phyloP scores from a whole-genome alignment of 2,329 filamentous ascomycete genomes.

The Penicillium sp. region DNA sequence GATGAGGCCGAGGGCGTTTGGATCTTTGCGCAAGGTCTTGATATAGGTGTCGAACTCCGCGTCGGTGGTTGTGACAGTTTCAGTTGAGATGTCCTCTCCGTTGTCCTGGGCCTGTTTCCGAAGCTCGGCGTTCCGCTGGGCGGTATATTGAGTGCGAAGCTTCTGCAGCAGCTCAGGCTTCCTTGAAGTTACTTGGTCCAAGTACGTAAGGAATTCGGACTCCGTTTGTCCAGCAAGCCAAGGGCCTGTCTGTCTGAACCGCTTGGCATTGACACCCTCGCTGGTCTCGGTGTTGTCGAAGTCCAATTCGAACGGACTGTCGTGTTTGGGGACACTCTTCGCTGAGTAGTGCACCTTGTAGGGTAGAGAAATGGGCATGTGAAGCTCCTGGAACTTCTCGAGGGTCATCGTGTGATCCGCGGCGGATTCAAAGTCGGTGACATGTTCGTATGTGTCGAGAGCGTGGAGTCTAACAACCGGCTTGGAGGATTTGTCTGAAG shows the following conservation, averaged over 20 bases:
- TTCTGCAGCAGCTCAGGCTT: slow-evolving; percentile 42
- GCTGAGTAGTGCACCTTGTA: slow-evolving; percentile 35
- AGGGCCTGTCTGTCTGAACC: slow-evolving; percentile 62
- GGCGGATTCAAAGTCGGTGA: slow-evolving; percentile 85
- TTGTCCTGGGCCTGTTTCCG: slow-evolving; percentile 43
- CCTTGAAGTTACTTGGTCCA: slow-evolving; percentile 47
- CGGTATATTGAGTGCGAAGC: slow-evolving; percentile 36
- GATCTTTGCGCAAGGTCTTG: slow-evolving; percentile 44
- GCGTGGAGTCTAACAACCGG: slow-evolving; percentile 74
- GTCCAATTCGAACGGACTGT: slow-evolving; percentile 44
- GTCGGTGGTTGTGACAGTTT: slow-evolving; percentile 38
- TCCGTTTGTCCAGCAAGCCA: slow-evolving; percentile 59
- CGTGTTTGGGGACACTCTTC: slow-evolving; percentile 31
- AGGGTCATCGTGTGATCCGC: slow-evolving; percentile 79
- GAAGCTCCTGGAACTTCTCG: slow-evolving; percentile 82
- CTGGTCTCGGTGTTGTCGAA: slow-evolving; percentile 49
- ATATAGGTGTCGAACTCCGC: slow-evolving; percentile 51
- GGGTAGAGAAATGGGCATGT: slow-evolving; percentile 65
- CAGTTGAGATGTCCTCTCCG: slow-evolving; percentile 36
- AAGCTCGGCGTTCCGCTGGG: slow-evolving; percentile 36
- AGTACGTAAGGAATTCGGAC: slow-evolving; percentile 55
- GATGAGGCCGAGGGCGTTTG: slow-evolving; percentile 52
- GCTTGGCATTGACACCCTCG: slow-evolving; percentile 34
- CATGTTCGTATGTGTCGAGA: slow-evolving; percentile 81
- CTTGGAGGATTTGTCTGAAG: slow-evolving; percentile 66